A percentile compares a stretch with the other conserved stretches of the same genome.
These are phyloP conservation scores for Fusarium pseudocircinatum DNA, from an alignment of 2,329 filamentous ascomycete genomes.

Conservation along the genomic window DNA sequence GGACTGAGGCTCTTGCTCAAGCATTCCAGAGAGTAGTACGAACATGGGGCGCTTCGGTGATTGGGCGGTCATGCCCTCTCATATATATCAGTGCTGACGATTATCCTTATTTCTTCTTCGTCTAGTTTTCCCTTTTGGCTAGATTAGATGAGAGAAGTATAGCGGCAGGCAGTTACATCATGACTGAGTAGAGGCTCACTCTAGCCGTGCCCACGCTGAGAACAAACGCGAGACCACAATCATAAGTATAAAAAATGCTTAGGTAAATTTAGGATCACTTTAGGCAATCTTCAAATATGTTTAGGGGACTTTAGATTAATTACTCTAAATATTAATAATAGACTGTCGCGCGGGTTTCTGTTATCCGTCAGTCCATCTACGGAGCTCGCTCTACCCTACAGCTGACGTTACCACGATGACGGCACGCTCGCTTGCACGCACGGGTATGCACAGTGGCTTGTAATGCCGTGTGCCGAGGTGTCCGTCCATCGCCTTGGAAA, in stretches of 20 bases:
- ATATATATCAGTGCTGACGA: not conserved
- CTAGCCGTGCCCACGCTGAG: not conserved
- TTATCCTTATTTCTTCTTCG: not conserved
- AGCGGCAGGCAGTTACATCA: no score
- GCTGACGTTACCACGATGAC: not conserved
- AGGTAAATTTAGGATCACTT: not conserved
- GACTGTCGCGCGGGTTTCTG: fast-evolving
- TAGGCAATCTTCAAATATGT: not conserved
- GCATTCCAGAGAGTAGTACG: not conserved
- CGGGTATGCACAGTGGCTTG: constrained; percentile 2
- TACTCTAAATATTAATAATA: no score
- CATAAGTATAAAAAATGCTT: not conserved
- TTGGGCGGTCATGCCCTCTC: not conserved
- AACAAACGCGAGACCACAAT: not conserved
- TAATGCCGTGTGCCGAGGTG: constrained; percentile 12
- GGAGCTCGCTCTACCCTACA: not conserved
- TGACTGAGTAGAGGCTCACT: not conserved
- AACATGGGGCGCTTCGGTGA: not conserved
- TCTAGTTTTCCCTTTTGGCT: not conserved
- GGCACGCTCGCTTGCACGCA: constrained; percentile 1
- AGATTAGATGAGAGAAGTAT: not conserved
- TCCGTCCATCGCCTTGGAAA: constrained; percentile 1
- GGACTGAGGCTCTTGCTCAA: not conserved
- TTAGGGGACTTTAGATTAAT: not conserved
- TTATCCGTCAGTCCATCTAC: no score